These are phyloP conservation scores for Platanthera zijinensis DNA, from an alignment of 106 monocot genomes.

Conservation along the genomic window DNA sequence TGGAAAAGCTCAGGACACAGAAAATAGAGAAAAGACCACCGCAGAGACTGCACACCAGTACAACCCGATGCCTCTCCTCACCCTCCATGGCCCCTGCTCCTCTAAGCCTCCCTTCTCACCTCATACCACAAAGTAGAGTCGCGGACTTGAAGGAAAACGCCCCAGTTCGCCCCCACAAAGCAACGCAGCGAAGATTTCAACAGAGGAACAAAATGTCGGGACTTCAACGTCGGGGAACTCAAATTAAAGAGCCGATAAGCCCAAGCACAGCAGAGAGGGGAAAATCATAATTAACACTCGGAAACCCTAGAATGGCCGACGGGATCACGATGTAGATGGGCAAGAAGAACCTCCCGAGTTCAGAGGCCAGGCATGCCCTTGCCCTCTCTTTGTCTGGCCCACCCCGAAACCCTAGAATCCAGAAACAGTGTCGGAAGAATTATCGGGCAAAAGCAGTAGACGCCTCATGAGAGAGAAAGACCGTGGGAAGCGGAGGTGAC, in stretches of 20 bases:
- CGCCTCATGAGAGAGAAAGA: not conserved
- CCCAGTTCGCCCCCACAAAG: not conserved
- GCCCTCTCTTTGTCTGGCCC: not conserved
- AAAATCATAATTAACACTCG: not conserved
- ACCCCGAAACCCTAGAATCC: constrained; percentile 8
- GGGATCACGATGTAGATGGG: not conserved
- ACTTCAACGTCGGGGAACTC: not conserved
- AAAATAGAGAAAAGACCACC: constrained; percentile 70
- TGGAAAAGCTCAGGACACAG: constrained; percentile 54
- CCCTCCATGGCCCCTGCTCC: constrained; percentile 52
- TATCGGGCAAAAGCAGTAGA: not conserved
- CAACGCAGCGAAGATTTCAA: not conserved
- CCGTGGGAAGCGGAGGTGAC: constrained; percentile 1
- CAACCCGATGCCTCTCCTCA: constrained; percentile 41
- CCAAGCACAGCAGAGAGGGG: not conserved
- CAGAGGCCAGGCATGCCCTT: not conserved
- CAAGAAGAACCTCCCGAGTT: not conserved
- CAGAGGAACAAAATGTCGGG: not conserved
- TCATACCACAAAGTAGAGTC: constrained; percentile 17
- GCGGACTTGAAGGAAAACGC: not conserved
- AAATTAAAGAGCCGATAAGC: constrained; percentile 3
- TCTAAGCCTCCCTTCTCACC: constrained; percentile 10
- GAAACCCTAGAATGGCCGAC: not conserved
- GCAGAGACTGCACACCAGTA: constrained; percentile 62
- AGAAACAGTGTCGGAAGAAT: not conserved